These are phyloP conservation scores for Colletotrichum lini DNA, from an alignment of 2,329 filamentous ascomycete species.

Conservation along the genomic window DNA sequence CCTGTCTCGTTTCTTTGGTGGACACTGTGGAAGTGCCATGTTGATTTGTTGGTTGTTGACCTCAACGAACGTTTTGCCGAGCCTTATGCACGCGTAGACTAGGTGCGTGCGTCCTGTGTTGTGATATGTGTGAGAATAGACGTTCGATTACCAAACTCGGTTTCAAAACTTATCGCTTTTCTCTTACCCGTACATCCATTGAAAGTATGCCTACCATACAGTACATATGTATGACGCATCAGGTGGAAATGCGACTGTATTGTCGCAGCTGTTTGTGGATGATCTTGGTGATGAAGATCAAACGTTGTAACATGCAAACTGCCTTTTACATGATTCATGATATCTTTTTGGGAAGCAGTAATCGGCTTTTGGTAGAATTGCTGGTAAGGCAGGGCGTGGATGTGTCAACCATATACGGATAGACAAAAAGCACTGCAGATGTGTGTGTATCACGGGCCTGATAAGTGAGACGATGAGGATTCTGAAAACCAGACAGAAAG, in stretches of 20 bases:
- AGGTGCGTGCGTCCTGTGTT: not conserved
- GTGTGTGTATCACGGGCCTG: not conserved
- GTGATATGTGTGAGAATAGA: too few species aligned
- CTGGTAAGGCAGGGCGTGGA: not conserved
- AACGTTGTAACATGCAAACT: not conserved
- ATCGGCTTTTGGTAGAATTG: not conserved
- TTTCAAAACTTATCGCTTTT: too few species aligned
- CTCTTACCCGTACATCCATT: too few species aligned
- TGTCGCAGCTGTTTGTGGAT: too few species aligned
- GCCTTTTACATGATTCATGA: too few species aligned
- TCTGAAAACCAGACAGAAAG: not conserved
- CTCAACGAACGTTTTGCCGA: not conserved
- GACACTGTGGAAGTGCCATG: not conserved
- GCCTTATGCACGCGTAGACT: not conserved
- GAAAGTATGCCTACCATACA: too few species aligned
- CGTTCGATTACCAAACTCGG: too few species aligned
- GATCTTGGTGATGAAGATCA: too few species aligned
- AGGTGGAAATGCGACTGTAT: too few species aligned
- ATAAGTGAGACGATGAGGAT: not conserved
- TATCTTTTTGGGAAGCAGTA: not conserved
- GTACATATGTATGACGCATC: too few species aligned
- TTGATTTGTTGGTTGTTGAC: not conserved
- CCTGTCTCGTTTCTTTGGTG: slow-evolving; percentile 15
- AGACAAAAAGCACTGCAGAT: not conserved
- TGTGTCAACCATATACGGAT: not conserved